These are phyloP conservation scores for Tetraselmis chui DNA, from an alignment of 139 green algal species.

Conservation along the genomic window DNA sequence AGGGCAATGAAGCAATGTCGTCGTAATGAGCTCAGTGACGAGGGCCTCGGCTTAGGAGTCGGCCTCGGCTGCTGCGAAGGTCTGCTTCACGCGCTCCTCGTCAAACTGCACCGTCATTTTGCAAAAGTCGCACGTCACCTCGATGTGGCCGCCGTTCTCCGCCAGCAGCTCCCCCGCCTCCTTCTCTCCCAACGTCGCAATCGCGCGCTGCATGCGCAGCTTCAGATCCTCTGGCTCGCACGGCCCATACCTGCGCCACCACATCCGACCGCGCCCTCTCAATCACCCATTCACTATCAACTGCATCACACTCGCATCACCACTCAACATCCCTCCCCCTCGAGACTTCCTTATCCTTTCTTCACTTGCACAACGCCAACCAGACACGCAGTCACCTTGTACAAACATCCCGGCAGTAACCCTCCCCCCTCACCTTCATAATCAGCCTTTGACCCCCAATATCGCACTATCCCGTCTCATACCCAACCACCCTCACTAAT, in stretches of 20 bases:
- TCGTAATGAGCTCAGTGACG: too few species aligned
- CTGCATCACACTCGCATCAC: too few species aligned
- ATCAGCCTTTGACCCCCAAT: too few species aligned
- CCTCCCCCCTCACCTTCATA: neutral
- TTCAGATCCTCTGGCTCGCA: slow-evolving; percentile 53
- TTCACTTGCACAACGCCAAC: too few species aligned
- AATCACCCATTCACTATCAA: too few species aligned
- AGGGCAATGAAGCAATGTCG: too few species aligned
- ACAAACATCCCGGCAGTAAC: slow-evolving; percentile 3
- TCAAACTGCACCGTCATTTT: neutral
- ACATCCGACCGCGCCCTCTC: too few species aligned
- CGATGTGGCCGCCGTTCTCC: neutral
- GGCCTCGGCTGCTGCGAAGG: neutral
- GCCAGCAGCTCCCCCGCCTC: neutral
- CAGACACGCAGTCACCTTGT: neutral
- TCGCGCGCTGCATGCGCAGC: neutral
- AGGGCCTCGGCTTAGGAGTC: neutral
- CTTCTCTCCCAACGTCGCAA: neutral
- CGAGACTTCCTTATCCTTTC: too few species aligned
- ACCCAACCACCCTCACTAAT: too few species aligned
- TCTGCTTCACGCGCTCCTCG: neutral
- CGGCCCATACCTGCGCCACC: slow-evolving; percentile 69
- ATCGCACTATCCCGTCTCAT: too few species aligned
- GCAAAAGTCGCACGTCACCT: neutral
- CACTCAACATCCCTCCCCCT: too few species aligned